Conservation (phyloP, 257 asterid species). For the Rubia yunnanensis region DNA sequence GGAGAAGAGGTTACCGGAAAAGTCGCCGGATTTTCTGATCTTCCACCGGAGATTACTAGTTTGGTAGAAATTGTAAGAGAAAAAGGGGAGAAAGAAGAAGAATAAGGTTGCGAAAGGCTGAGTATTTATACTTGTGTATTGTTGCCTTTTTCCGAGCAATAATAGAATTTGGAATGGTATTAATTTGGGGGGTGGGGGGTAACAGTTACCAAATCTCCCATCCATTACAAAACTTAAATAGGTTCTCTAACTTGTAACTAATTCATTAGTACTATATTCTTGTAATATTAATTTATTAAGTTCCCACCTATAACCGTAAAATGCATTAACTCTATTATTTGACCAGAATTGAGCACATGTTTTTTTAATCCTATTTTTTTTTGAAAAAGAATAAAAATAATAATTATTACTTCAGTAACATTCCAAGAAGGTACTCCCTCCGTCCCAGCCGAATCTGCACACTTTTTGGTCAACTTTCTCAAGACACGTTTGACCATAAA, state of each 20-base stretch:
- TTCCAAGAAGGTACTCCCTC: too few species aligned
- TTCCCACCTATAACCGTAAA: not conserved
- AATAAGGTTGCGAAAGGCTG: not conserved
- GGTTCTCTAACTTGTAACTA: not conserved
- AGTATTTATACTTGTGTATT: not conserved
- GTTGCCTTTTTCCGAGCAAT: not conserved
- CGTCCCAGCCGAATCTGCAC: too few species aligned
- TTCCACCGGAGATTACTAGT: not conserved
- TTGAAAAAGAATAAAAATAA: too few species aligned
- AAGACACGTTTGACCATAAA: too few species aligned
- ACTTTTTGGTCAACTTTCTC: too few species aligned
- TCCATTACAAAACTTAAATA: not conserved
- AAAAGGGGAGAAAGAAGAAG: not conserved
- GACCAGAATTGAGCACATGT: not conserved
- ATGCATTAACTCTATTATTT: not conserved
- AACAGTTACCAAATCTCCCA: not conserved
- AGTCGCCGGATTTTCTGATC: not conserved
- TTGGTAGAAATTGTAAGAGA: not conserved
- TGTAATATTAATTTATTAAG: not conserved
- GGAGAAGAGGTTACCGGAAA: not conserved
- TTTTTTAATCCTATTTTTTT: too few species aligned
- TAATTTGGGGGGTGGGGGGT: not conserved
- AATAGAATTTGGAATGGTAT: not conserved
- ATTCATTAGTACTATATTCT: not conserved
- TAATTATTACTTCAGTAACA: too few species aligned